Base-by-base conservation (phyloP, 83 land plant genomes). In the Diphasiastrum complanatum region DNA sequence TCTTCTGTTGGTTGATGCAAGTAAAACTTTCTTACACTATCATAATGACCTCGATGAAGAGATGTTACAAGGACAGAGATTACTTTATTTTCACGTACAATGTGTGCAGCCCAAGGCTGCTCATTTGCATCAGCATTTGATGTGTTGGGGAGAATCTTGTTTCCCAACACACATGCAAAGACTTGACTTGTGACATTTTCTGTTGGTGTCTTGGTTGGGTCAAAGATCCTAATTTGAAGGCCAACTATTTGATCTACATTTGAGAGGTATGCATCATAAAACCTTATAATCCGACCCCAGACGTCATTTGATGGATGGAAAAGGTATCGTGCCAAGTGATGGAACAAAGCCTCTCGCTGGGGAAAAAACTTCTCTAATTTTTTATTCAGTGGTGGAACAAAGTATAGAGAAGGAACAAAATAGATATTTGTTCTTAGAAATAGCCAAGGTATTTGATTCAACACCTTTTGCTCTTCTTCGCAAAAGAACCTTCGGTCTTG, bases 401-500 rank as follows among this genome's bases (percentile, higher is more conserved):
- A 65, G 54, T 81, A 85, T 16, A 92, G 79, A n/a, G 83, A 77
- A 4, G 98, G 98, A 4, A 79, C 75, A 56, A 83, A 85, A 62
- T 92, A 92, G 55, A 77, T 79, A 65, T 92, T 78, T n/a, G 96
- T 77, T 54, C 63, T 71, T 64, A 88, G 36, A 29, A 92, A 52
- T 61, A 92, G 51, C 96, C 96, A 92, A 0, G 89, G 85, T n/a
- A 80, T 51, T 19, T 71, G 40, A 35, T 65, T 48, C 18, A 92
- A 77, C 27, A 64, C 57, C 25, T 35, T 11, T 58, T 92, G 98
- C 50, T 81, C 90, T 43, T 72, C 64, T 14, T 83, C 91, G 60
- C 98, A 92, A 71, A 92, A 92, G 71, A 92, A 89, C 45, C 75
- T 80, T 60, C 76, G 77, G 49, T 92, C 96, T 24, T 80, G 50